phyloP scores from a whole-genome alignment of 2,329 filamentous ascomycete genomes.

The Pyrenochaeta sp. region DNA sequence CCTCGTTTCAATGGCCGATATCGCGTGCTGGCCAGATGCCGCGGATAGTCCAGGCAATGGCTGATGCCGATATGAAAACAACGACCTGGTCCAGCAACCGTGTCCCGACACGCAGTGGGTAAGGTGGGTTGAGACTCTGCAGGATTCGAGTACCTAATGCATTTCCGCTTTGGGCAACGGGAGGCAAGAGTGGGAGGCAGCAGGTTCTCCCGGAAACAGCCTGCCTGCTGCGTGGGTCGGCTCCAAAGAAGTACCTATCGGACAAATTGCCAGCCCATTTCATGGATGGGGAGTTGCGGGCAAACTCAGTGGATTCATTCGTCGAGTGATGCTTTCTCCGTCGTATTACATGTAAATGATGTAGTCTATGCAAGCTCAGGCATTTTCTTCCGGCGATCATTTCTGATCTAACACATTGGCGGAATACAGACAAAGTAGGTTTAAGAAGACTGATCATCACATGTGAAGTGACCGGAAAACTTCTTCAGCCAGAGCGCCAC shows the following conservation, averaged over 20 bases:
- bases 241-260: conserved; percentile 24
- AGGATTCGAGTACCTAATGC: conserved; percentile 26
- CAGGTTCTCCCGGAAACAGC: conserved; percentile 14
- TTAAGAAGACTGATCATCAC: too few relatives aligned
- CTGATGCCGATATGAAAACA: conserved; percentile 1
- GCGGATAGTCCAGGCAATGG: conserved; percentile 40
- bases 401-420: too few relatives aligned
- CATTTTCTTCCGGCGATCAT: too few relatives aligned
- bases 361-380: too few relatives aligned
- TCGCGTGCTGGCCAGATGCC: conserved; percentile 33
- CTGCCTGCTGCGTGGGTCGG: conserved; percentile 16
- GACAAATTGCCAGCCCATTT: background rate
- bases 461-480: too few relatives aligned
- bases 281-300: too few relatives aligned
- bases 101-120: conserved; percentile 13
- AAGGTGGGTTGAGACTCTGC: background rate
- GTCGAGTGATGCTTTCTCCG: too few relatives aligned
- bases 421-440: too few relatives aligned
- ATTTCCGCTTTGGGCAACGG: conserved; percentile 12
- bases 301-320: too few relatives aligned
- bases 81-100: conserved; percentile 19
- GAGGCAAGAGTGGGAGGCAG: conserved; percentile 20
- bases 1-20: conserved; percentile 42
- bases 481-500: too few relatives aligned
- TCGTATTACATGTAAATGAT: too few relatives aligned